A percentile compares a stretch with the other conserved stretches of the same genome.
These are phyloP conservation scores for Pichia scutulata DNA, from an alignment of 805 yeast genomes.

Conservation along the genomic window DNA sequence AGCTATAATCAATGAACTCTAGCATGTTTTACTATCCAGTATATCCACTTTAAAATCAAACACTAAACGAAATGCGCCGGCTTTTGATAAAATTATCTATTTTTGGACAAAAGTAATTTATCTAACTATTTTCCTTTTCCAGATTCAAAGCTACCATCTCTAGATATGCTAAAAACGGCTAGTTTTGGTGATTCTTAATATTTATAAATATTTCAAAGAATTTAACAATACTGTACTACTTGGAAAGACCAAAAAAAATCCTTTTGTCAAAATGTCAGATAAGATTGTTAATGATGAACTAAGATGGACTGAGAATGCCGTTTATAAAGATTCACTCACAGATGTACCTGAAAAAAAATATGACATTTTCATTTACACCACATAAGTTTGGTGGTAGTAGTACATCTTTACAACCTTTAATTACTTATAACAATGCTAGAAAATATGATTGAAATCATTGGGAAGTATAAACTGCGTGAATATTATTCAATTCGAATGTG, in stretches of 20 bases:
- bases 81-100: conserved; percentile 29
- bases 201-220: conserved; percentile 8
- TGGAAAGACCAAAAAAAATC: conserved; percentile 23
- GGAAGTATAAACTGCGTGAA: conserved; percentile 22
- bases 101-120: conserved; percentile 38
- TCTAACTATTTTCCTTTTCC: conserved; percentile 23
- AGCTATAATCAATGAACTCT: conserved; percentile 28
- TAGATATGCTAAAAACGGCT: not conserved
- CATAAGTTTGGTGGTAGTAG: conserved; percentile 3
- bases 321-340: conserved; percentile 33
- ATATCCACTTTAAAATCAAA: conserved; percentile 11
- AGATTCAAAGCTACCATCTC: conserved; percentile 18
- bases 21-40: conserved; percentile 24
- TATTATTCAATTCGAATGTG: conserved; percentile 34
- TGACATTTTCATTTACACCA: conserved; percentile 31
- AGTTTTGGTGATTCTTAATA: conserved; percentile 10
- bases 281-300: conserved; percentile 10
- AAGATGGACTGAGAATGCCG: conserved; percentile 35
- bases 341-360: conserved; percentile 35
- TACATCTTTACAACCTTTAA: conserved; percentile 7
- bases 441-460: conserved; percentile 10
- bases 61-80: conserved; percentile 12
- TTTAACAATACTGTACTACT: no score
- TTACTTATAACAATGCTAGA: conserved; percentile 17
- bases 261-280: conserved; percentile 18